Evolutionary conservation across 202 grass and related monocot genomes (phyloP), one percentile per base, ranked within the genome.

Genomic region (Bolboschoenoplectus hybrid): DNA sequence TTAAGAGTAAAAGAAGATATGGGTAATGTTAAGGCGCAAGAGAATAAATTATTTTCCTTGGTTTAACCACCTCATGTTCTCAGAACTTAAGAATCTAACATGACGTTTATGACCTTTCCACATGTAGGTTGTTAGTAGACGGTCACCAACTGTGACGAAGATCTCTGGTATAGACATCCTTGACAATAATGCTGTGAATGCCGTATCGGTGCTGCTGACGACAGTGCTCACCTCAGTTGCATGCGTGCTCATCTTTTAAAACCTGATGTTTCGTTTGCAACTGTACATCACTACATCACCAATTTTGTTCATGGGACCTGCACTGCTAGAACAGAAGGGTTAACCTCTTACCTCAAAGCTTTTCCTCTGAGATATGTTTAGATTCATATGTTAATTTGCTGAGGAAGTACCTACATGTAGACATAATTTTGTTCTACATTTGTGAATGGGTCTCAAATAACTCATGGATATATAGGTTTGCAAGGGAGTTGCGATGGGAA

Each of bases 131-230:
- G 95, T 98, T 76, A 87, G 87, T 70, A 98, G 90, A 81, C 74
- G 78, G 14, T 89, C 90, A 17, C 95, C 93, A 69, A 92, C 91
- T 2, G 93, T 98, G 58, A 86, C 86, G 38, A 95, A 90, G 87
- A 98, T 95, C 79, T 98, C 93, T 68, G 93, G 95, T 87, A 82
- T 93, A 77, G 91, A 82, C 77, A 63, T 94, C 77, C 93, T 98
- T 62, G 95, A 98, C 86, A 92, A 95, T 47, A 90, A 95, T 89
- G 91, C 84, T 52, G 91, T 98, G 81, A 98, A 98, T 95, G 90
- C 84, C 74, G 74, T 95, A 47, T 92, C 95, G 7, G 72, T 98
- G 57, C 81, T 98, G 56, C 62, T 94, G 77, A 95, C 93, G 68
- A 84, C 90, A 63, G 57, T 72, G 47, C 64, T 94, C 87, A 98